These are phyloP conservation scores for Gleditsia sinensis DNA, from an alignment of 306 rosid species.

Conservation along the genomic window DNA sequence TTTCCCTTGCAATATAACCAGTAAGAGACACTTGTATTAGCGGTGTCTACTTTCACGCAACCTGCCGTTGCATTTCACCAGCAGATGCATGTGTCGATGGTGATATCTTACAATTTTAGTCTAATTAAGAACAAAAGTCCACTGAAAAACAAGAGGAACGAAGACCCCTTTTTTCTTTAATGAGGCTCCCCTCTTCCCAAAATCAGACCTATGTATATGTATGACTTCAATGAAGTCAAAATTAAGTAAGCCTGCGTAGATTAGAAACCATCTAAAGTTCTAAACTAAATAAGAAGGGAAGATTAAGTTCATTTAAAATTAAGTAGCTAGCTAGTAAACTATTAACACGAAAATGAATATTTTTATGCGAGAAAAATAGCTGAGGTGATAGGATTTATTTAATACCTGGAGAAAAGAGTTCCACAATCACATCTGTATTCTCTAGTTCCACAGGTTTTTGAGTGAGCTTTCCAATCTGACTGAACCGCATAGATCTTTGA, in stretches of 20 bases:
- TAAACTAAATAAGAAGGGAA: not conserved
- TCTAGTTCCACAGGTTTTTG: constrained; percentile 95
- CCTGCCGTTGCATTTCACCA: constrained; percentile 37
- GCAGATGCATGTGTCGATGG: constrained; percentile 19
- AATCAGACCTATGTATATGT: not conserved
- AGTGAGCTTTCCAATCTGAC: constrained; percentile 99
- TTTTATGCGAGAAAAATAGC: not conserved
- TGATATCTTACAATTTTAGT: constrained; percentile 34
- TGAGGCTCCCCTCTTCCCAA: constrained; percentile 3
- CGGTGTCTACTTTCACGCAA: constrained; percentile 56
- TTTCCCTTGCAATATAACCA: constrained; percentile 34
- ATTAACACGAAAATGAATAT: not conserved
- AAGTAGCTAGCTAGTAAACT: not conserved
- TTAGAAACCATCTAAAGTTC: not conserved
- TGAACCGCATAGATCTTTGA: constrained; percentile 95
- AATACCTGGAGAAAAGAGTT: constrained; percentile 94
- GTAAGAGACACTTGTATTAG: constrained; percentile 43
- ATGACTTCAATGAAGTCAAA: too few species aligned
- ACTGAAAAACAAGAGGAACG: not conserved
- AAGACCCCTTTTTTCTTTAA: constrained; percentile 11
- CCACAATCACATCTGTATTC: constrained; percentile 99
- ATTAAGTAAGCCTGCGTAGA: not conserved
- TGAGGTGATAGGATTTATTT: not conserved
- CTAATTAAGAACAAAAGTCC: constrained; percentile 24
- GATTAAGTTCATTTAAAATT: not conserved